phyloP scores from a whole-genome alignment of 495 filamentous ascomycete genomes.

The Penicillium simplicissimum region DNA sequence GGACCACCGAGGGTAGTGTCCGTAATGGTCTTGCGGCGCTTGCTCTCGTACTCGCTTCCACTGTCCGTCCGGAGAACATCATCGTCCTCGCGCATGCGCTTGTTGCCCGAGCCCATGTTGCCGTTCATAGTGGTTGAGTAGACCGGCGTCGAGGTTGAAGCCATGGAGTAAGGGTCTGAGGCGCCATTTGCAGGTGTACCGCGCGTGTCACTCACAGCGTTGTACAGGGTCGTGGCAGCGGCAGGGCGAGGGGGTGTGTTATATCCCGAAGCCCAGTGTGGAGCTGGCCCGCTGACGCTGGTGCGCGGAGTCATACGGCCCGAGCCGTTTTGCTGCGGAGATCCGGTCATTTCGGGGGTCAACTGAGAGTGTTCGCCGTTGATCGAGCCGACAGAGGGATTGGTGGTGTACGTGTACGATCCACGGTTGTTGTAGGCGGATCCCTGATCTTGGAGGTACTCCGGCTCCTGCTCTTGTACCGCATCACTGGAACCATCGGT shows the following conservation, averaged over 20 bases:
- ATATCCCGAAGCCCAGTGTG: conserved; percentile 78
- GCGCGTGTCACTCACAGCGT: conserved; percentile 83
- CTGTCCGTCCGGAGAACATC: conserved; percentile 73
- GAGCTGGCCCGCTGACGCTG: conserved; percentile 56
- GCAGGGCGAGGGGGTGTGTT: conserved; percentile 74
- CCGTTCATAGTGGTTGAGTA: conserved; percentile 66
- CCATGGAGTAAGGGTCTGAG: conserved; percentile 66
- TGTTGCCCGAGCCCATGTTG: conserved; percentile 58
- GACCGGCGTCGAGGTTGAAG: conserved; percentile 56
- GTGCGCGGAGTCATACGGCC: conserved; percentile 88
- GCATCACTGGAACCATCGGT: conserved; percentile 62
- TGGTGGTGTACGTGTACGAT: conserved; percentile 73
- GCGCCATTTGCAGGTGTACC: conserved; percentile 66
- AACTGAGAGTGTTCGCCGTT: conserved; percentile 78
- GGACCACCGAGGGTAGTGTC: conserved; percentile 54
- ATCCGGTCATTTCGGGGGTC: conserved; percentile 81
- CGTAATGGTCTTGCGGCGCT: conserved; percentile 81
- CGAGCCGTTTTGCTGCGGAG: conserved; percentile 85
- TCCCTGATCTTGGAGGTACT: conserved; percentile 75
- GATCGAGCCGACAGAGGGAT: conserved; percentile 61
- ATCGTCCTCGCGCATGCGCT: conserved; percentile 78
- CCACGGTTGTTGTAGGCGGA: conserved; percentile 66
- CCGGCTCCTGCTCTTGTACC: conserved; percentile 75
- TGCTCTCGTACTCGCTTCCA: conserved; percentile 64
- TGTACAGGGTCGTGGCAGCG: conserved; percentile 82